Percentiles rank a stretch among this genome's conserved stretches.
Evolutionary conservation across 2,329 filamentous ascomycete species (phyloP).

Genomic region (Chaetomiaceae sp.): DNA sequence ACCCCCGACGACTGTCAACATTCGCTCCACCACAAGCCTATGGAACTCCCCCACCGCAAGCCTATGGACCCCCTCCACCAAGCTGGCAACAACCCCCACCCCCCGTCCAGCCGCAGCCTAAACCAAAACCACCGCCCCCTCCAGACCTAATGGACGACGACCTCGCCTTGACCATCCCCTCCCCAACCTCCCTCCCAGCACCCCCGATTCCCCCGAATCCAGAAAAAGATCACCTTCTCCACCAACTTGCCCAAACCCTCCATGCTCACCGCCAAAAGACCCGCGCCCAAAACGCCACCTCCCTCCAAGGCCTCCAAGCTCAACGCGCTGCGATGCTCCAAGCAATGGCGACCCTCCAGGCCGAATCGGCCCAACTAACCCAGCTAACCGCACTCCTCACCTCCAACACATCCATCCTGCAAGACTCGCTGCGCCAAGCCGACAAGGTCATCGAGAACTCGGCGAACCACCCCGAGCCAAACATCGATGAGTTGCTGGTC

Average conservation of each 20-base stretch:
- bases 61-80: slow-evolving; percentile 23
- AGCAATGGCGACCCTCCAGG: slow-evolving; percentile 65
- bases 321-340: slow-evolving; percentile 73
- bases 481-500: slow-evolving; percentile 88
- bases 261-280: slow-evolving; percentile 64
- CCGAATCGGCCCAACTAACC: slow-evolving; percentile 67
- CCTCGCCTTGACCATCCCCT: slow-evolving; percentile 47
- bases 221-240: slow-evolving; percentile 83
- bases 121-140: slow-evolving; percentile 40
- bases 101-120: slow-evolving; percentile 23
- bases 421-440: slow-evolving; percentile 71
- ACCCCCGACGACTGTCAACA: slow-evolving; percentile 17
- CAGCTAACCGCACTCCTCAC: slow-evolving; percentile 66
- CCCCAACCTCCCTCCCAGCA: slow-evolving; percentile 52
- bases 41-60: slow-evolving; percentile 16
- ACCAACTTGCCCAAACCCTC: slow-evolving; percentile 68
- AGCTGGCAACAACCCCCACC: slow-evolving; percentile 26
- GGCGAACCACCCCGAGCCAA: slow-evolving; percentile 63
- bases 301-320: slow-evolving; percentile 69
- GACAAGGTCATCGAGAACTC: slow-evolving; percentile 73
- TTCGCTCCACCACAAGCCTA: slow-evolving; percentile 18
- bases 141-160: slow-evolving; percentile 57
- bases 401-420: slow-evolving; percentile 74
- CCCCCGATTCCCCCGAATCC: slow-evolving; percentile 94
- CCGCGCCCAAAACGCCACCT: slow-evolving; percentile 67